A percentile compares a stretch with the other conserved stretches of the same genome.
Evolutionary conservation across 2,329 filamentous ascomycete species (phyloP).

Genomic region (Aspergillus proliferans): DNA sequence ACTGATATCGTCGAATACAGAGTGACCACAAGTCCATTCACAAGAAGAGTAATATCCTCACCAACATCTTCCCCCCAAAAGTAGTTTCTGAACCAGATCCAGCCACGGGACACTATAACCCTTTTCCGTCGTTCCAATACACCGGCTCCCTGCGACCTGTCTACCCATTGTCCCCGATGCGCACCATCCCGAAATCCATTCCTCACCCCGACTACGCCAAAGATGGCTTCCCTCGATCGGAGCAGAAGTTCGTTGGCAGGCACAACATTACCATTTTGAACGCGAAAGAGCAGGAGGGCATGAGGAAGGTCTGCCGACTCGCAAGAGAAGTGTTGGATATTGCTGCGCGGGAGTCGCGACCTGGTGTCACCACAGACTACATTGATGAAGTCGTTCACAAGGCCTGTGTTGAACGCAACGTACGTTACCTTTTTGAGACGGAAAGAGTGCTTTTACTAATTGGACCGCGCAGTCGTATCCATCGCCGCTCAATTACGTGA

Average conservation of each 20-base stretch:
- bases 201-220: constrained; percentile 79
- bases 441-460: constrained; percentile 8
- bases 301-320: constrained; percentile 85
- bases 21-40: constrained; percentile 74
- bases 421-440: constrained; percentile 44
- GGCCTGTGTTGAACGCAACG: constrained; percentile 85
- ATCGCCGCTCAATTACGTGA: constrained; percentile 87
- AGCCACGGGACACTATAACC: constrained; percentile 86
- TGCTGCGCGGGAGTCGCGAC: constrained; percentile 72
- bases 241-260: constrained; percentile 59
- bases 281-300: constrained; percentile 72
- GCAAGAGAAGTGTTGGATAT: constrained; percentile 90
- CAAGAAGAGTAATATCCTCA: constrained; percentile 73
- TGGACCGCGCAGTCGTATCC: constrained; percentile 68
- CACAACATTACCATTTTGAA: constrained; percentile 81
- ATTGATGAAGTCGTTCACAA: constrained; percentile 94
- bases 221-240: constrained; percentile 67
- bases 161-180: constrained; percentile 70
- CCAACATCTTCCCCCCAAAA: constrained; percentile 68
- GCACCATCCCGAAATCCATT: constrained; percentile 73
- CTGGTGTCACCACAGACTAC: constrained; percentile 93
- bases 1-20: constrained; percentile 41
- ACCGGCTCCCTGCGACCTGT: constrained; percentile 77
- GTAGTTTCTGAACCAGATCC: constrained; percentile 84
- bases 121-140: constrained; percentile 80